Conservation (phyloP, 176 grass and related monocot species). For the Musa troglodytarum region DNA sequence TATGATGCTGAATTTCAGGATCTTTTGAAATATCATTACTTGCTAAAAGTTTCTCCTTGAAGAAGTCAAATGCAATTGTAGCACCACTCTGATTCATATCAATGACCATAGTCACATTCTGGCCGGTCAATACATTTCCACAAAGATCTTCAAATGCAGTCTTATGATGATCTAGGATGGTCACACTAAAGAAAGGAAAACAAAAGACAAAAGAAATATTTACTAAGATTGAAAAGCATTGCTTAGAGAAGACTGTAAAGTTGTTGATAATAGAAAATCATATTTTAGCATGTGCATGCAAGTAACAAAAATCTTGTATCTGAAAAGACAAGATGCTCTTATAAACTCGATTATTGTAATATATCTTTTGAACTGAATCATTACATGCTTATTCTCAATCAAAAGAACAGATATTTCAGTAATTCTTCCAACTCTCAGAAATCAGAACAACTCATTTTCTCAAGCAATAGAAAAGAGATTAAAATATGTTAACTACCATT, state of each 20-base stretch:
- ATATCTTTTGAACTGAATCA: no score
- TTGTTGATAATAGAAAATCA: no score
- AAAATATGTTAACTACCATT: not conserved
- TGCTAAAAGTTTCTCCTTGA: conserved; percentile 45
- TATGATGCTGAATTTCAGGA: conserved; percentile 16
- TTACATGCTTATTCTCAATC: no score
- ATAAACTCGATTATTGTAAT: no score
- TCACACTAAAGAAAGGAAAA: conserved; percentile 42
- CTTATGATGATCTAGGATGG: conserved; percentile 88
- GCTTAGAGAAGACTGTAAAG: no score
- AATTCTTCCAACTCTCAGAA: no score
- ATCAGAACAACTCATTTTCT: no score
- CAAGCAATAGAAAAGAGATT: not conserved
- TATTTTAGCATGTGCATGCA: no score
- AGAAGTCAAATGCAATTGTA: conserved; percentile 91
- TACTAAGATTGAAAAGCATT: no score
- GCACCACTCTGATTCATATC: conserved; percentile 89
- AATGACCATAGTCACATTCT: conserved; percentile 81
- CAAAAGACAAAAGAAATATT: not conserved
- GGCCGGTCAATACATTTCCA: conserved; percentile 27
- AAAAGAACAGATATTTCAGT: no score
- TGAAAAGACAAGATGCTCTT: no score
- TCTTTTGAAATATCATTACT: conserved; percentile 18
- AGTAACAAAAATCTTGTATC: no score
- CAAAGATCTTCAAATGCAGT: conserved; percentile 70